Percentiles rank a stretch among this genome's conserved stretches.
Conservation (phyloP, 2,329 filamentous ascomycete species). For the Cladosporium phlei region DNA sequence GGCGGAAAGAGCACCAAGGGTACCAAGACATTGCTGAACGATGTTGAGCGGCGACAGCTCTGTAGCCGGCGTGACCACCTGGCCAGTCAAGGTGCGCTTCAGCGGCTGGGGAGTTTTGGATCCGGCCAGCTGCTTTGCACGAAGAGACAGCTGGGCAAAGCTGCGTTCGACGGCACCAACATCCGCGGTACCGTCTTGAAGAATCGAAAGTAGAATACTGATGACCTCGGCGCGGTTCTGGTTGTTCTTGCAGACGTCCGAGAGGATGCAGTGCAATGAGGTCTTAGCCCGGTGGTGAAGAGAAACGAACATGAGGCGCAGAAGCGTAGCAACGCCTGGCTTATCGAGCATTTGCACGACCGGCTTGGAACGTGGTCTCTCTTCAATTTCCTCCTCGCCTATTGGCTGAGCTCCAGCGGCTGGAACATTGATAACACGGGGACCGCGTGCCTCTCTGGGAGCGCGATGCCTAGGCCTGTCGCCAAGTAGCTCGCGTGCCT, state of each 20-base stretch:
- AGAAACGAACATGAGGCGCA: slow-evolving; percentile 97
- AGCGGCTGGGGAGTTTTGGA: slow-evolving; percentile 76
- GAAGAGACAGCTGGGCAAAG: slow-evolving; percentile 86
- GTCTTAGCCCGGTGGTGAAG: slow-evolving; percentile 81
- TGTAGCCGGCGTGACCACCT: slow-evolving; percentile 49
- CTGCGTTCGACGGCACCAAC: slow-evolving; percentile 91
- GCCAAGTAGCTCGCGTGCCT: slow-evolving; percentile 69
- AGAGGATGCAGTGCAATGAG: slow-evolving; percentile 79
- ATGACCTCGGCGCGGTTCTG: slow-evolving; percentile 92
- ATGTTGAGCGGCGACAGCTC: slow-evolving; percentile 93
- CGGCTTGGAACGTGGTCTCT: slow-evolving; percentile 46
- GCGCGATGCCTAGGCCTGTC: slow-evolving; percentile 32
- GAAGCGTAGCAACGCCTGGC: slow-evolving; percentile 85
- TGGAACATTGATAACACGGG: slow-evolving; percentile 11
- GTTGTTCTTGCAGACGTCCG: slow-evolving; percentile 92
- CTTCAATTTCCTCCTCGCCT: background rate
- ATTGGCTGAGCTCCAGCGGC: background rate
- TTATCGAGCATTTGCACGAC: slow-evolving; percentile 97
- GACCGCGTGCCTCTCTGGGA: background rate
- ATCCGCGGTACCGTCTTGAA: slow-evolving; percentile 93
- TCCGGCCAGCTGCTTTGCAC: slow-evolving; percentile 64
- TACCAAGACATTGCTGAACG: slow-evolving; percentile 87
- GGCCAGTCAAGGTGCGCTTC: slow-evolving; percentile 68
- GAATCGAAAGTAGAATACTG: slow-evolving; percentile 83
- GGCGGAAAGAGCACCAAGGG: slow-evolving; percentile 75